Base-by-base conservation (phyloP, 106 monocot genomes). In the Hemerocallis citrina region DNA sequence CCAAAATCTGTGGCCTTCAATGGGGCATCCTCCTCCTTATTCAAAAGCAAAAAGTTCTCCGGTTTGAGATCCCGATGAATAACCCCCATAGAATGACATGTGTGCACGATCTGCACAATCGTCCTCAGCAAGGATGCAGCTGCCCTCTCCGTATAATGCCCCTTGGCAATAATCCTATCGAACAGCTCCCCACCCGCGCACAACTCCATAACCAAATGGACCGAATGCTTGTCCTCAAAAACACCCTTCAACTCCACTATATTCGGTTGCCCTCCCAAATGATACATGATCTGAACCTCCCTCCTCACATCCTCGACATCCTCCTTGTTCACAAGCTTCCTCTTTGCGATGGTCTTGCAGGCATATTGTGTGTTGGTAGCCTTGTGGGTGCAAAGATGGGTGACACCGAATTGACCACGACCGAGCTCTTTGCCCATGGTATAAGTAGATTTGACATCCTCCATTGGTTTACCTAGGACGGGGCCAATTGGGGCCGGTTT, bases 221-320 rank as follows among this genome's bases (percentile, higher is more conserved):
- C 77, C 2, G 73, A 74, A n/a, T 78, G 77, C 65, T 83, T 83
- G 57, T 83, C 82, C 55, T 83, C 82, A 20, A 66, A 83, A 14
- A 55, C 80, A 30, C 80, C 75, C 55, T 68, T 67, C 38, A 76
- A 66, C 62, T 74, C 82, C 17, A 83, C 82, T 22, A 83, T 71
- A 45, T 83, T 83, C 33, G 74, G 77, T 36, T 83, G 82, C 16
- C 82, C 82, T 2, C 74, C 64, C 21, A 83, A 69, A 38, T 83
- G 82, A 74, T 83, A 63, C 82, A 83, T 83, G 45, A 83, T 83
- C 45, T 78, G 77, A 6, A 83, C 82, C 77, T 83, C 82, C 22
- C 82, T 46, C 7, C 82, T 58, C 3, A 83, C 78, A 25, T 83
- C 82, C 56, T 83, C 82, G 9, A 83, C 32, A 40, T 83, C 82